These are phyloP conservation scores for Nakaseomyces nivariensis DNA, from an alignment of 1,139 yeast species.

Conservation along the genomic window DNA sequence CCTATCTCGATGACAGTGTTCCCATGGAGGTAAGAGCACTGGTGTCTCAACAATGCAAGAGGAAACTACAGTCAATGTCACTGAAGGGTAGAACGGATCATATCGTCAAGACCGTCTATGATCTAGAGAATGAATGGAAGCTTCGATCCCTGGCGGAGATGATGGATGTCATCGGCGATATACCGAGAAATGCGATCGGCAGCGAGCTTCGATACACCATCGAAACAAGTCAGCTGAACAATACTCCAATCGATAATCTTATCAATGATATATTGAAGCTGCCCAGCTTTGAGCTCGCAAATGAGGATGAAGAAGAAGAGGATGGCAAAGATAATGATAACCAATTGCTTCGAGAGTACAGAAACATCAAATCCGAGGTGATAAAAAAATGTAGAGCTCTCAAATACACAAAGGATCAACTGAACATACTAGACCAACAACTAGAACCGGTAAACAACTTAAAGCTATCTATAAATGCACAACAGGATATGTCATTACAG, in stretches of 20 bases:
- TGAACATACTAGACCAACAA: conserved; percentile 7
- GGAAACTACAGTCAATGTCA: not conserved
- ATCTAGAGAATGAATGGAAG: conserved; percentile 13
- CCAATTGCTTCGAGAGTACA: conserved; percentile 16
- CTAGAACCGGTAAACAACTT: conserved; percentile 7
- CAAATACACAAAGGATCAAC: conserved; percentile 8
- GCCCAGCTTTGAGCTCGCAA: conserved; percentile 13
- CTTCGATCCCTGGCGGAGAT: conserved; percentile 12
- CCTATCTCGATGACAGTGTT: not conserved
- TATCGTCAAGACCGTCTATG: conserved; percentile 5
- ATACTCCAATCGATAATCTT: conserved; percentile 12
- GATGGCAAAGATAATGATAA: conserved; percentile 5
- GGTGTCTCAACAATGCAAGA: not conserved
- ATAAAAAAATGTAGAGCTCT: conserved; percentile 15
- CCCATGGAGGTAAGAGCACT: not conserved
- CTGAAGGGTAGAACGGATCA: not conserved
- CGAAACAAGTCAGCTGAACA: conserved; percentile 5
- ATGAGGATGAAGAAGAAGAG: conserved; percentile 8
- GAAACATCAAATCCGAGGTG: conserved; percentile 13
- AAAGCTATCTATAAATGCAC: conserved; percentile 1
- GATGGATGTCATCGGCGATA: conserved; percentile 17
- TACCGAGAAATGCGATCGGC: conserved; percentile 14
- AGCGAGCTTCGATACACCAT: conserved; percentile 11
- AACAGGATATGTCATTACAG: conserved; percentile 1
- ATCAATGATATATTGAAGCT: conserved; percentile 16